Evolutionary conservation across 306 rosid species (phyloP).

Genomic region (Cucumis melo): DNA sequence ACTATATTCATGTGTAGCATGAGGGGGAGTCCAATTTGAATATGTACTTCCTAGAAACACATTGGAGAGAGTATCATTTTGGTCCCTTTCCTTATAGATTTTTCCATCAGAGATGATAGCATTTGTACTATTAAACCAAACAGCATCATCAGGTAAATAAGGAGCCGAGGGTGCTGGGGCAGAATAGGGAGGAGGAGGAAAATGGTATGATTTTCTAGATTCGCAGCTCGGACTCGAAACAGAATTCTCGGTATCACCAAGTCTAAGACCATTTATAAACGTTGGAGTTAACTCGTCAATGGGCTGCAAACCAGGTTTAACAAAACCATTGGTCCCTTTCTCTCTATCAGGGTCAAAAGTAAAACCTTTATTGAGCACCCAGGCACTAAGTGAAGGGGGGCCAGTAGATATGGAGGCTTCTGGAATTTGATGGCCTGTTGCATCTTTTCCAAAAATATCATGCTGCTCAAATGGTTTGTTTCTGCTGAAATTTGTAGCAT

Average conservation of each 20-base stretch:
- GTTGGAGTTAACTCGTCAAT: slow-evolving; percentile 50
- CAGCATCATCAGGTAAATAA: slow-evolving; percentile 56
- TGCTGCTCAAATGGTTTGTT: slow-evolving; percentile 26
- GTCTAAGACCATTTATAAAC: slow-evolving; percentile 29
- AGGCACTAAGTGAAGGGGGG: slow-evolving; percentile 87
- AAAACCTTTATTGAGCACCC: slow-evolving; percentile 54
- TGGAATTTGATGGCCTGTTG: slow-evolving; percentile 17
- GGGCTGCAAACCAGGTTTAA: slow-evolving; percentile 35
- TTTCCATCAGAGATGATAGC: slow-evolving; percentile 19
- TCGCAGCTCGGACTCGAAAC: not conserved
- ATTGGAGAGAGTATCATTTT: slow-evolving; percentile 11
- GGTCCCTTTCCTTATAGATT: slow-evolving; percentile 6
- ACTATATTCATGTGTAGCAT: slow-evolving; percentile 26
- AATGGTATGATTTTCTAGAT: slow-evolving; percentile 16
- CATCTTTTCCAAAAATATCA: slow-evolving; percentile 32
- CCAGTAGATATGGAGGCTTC: slow-evolving; percentile 51
- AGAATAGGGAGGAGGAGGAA: slow-evolving; percentile 40
- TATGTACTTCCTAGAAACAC: slow-evolving; percentile 17
- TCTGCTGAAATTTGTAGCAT: slow-evolving; percentile 21
- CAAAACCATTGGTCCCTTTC: slow-evolving; percentile 20
- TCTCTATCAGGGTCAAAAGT: slow-evolving; percentile 24
- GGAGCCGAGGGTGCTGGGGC: slow-evolving; percentile 89
- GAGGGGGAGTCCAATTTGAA: slow-evolving; percentile 40
- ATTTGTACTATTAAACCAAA: slow-evolving; percentile 38
- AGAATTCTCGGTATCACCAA: slow-evolving; percentile 24